Conservation (phyloP, 1,284 basidiomycete species). For the Heterobasidion annosum region DNA sequence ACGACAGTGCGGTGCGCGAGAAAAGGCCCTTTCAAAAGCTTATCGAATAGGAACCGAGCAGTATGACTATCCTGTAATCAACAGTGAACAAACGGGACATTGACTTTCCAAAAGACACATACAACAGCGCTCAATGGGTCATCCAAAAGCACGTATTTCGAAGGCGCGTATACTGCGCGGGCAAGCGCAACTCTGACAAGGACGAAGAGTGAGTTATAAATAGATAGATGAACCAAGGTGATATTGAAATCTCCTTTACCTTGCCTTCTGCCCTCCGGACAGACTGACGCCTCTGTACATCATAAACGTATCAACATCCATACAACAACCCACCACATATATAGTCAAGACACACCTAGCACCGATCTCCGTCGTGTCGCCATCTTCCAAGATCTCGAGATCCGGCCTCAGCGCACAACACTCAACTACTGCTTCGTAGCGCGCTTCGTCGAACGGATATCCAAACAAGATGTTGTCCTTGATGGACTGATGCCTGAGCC, state of each 20-base stretch:
- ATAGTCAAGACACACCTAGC: constrained; percentile 16
- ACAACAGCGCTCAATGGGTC: constrained; percentile 68
- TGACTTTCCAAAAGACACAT: constrained; percentile 15
- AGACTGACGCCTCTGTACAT: constrained; percentile 18
- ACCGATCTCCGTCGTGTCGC: constrained; percentile 26
- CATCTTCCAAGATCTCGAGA: constrained; percentile 35
- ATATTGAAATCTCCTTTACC: constrained; percentile 9
- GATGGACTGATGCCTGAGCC: constrained; percentile 66
- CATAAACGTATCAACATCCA: neutral
- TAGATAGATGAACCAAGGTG: constrained; percentile 12
- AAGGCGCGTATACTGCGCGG: constrained; percentile 56
- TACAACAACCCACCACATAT: constrained; percentile 12
- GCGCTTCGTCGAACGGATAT: constrained; percentile 50
- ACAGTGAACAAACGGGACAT: neutral
- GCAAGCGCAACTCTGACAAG: constrained; percentile 51
- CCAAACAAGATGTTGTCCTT: constrained; percentile 71
- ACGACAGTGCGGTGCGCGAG: constrained; percentile 62
- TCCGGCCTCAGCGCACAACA: constrained; percentile 70
- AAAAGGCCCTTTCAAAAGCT: constrained; percentile 54
- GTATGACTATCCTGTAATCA: constrained; percentile 60
- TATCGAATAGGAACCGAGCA: constrained; percentile 57
- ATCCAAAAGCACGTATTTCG: constrained; percentile 60
- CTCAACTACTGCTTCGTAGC: constrained; percentile 59
- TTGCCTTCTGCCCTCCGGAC: constrained; percentile 29
- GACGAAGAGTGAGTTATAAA: neutral